Percentiles rank a stretch among this genome's conserved stretches.
Evolutionary conservation across 192 early-diverging fungal species (phyloP).

Genomic region (Coemansia pectinata): DNA sequence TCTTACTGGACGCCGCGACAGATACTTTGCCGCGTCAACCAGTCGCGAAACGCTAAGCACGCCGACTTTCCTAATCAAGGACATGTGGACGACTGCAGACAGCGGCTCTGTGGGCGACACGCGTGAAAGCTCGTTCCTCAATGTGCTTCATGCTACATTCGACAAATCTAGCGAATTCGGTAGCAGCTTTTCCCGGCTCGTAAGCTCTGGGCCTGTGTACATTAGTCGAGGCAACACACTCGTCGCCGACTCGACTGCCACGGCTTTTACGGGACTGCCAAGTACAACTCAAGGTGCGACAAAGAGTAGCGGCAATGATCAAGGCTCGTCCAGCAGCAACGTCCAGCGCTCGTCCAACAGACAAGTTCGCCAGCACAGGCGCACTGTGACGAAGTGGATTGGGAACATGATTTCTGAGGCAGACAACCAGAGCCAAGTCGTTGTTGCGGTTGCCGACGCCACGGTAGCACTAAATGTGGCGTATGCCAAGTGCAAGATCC

Average conservation of each 20-base stretch:
- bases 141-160: neutral
- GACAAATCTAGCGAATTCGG: neutral
- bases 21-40: neutral
- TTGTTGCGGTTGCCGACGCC: neutral
- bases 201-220: neutral
- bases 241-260: neutral
- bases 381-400: too few species aligned
- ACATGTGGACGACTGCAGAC: too few species aligned
- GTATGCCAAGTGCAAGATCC: neutral
- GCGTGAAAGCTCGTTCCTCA: neutral
- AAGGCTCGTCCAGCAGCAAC: too few species aligned
- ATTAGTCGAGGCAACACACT: neutral
- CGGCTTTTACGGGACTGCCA: neutral
- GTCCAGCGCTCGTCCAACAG: neutral
- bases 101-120: too few species aligned
- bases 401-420: too few species aligned
- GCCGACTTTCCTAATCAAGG: too few species aligned
- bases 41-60: neutral
- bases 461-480: neutral
- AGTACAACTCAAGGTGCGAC: neutral
- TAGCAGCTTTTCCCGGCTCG: neutral
- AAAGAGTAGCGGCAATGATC: neutral
- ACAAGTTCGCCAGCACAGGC: too few species aligned
- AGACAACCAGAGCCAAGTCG: neutral
- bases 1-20: neutral